Evolutionary conservation across 2,329 filamentous ascomycete species (phyloP), one percentile per base, ranked within the genome.

Genomic region (Verticillium longisporum): DNA sequence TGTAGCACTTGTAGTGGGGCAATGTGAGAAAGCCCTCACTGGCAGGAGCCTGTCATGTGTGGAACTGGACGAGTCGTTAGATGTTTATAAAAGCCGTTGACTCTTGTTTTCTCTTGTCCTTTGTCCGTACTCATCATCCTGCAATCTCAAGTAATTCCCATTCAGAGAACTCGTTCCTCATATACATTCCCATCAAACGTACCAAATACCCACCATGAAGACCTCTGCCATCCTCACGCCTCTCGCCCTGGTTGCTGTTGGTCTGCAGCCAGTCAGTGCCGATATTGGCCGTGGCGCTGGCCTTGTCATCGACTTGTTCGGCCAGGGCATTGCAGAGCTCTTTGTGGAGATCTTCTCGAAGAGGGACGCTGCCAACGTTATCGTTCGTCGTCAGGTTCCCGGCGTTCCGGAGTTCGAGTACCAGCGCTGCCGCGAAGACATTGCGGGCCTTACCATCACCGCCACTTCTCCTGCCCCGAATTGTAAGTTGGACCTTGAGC

Each of bases 361-460:
- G 45, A 37, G 53, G 2, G 26, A 15, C 18, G n/a, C 18, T 21
- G 37, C 53, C 14, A 11, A 55, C 11, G 18, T 21, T 7, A 33
- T 59, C 34, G 55, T 37, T 2, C 18, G 37, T 21, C 56, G 55
- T 14, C 55, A 61, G 56, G 41, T 50, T 7, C 55, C 59, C 36
- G 63, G 63, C 1, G 63, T 64, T 26, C 63, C 63, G 1, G 55
- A 64, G 56, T 56, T 61, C 10, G 63, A 64, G 57, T 64, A 59
- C 55, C 59, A 64, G 37, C 61, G 63, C 56, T 64, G 63, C 61
- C 56, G 57, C 32, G 55, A 57, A 6, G 59, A 62, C 26, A 60
- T 64, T 15, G 26, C 45, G 7, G 61, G 61, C 21, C 36, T 60
- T 31, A 59, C 63, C 36, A 59, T 64, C 45, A 64, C 59, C 14